A percentile compares a stretch with the other conserved stretches of the same genome.
Conservation (phyloP, 192 early-diverging fungal species). For the Linderina pennispora region DNA sequence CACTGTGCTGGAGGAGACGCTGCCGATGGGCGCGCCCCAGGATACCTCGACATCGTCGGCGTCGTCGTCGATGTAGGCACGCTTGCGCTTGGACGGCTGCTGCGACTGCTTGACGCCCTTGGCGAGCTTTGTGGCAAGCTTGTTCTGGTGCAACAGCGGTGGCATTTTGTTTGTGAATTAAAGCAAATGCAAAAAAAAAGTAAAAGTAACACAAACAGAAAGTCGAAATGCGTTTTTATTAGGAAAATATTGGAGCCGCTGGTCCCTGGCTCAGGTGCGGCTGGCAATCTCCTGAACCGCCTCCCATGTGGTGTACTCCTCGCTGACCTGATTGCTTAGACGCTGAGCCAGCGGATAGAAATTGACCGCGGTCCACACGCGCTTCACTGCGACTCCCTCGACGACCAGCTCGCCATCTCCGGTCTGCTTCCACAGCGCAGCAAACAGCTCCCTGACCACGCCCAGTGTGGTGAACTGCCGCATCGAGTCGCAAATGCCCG, state of each 20-base stretch:
- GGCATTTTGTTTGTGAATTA: conserved; percentile 3
- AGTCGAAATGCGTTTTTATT: conserved; percentile 2
- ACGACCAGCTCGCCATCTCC: conserved; percentile 7
- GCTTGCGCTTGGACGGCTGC: conserved; percentile 12
- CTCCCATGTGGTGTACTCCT: conserved; percentile 31
- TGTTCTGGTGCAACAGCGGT: conserved; percentile 8
- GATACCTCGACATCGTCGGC: conserved; percentile 14
- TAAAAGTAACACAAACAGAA: neutral
- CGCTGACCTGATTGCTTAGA: conserved; percentile 16
- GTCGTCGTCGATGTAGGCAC: conserved; percentile 11
- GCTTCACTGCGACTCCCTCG: conserved; percentile 1
- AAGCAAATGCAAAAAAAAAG: neutral
- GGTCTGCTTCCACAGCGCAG: conserved; percentile 16
- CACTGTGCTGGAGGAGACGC: conserved; percentile 2
- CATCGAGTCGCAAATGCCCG: conserved; percentile 32
- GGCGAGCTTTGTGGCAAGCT: conserved; percentile 23
- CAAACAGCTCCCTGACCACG: conserved; percentile 21
- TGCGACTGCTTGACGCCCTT: conserved; percentile 18
- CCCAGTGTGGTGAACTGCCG: conserved; percentile 28
- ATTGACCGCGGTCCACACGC: conserved; percentile 23
- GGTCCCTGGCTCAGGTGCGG: too few species aligned
- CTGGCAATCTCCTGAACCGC: conserved; percentile 10
- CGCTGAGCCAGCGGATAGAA: conserved; percentile 29
- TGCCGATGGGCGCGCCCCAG: conserved; percentile 25
- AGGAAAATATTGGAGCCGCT: neutral